Conservation (phyloP, 768 basidiomycete genomes). For the Rhizopogon vesiculosus region DNA sequence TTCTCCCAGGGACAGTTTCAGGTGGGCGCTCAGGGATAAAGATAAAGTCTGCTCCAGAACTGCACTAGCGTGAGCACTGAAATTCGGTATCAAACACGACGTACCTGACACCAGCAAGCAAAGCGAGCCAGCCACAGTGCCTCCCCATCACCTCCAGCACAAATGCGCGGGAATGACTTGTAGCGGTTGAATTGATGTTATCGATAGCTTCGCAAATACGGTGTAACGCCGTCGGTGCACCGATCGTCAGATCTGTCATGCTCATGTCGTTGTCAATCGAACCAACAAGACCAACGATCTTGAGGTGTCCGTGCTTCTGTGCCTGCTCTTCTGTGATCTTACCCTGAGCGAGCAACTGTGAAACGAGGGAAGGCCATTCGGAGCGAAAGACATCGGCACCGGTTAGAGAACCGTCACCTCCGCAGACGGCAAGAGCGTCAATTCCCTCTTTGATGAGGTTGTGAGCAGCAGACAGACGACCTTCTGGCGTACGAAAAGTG, state of each 20-base stretch:
- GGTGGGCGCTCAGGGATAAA: slow-evolving; percentile 97
- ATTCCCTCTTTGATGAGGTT: slow-evolving; percentile 97
- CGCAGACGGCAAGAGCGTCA: slow-evolving; percentile 94
- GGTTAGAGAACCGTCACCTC: slow-evolving; percentile 95
- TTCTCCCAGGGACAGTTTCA: slow-evolving; percentile 37
- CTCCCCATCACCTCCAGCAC: slow-evolving; percentile 99
- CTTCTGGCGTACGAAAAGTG: slow-evolving; percentile 82
- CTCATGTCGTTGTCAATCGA: slow-evolving; percentile 99
- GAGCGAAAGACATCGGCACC: slow-evolving; percentile 91
- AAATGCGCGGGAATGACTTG: slow-evolving; percentile 94
- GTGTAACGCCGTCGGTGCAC: slow-evolving; percentile 91
- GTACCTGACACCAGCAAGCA: slow-evolving; percentile 87
- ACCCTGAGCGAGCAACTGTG: slow-evolving; percentile 63
- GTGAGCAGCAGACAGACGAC: slow-evolving; percentile 80
- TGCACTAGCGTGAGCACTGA: slow-evolving; percentile 23
- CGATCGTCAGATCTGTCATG: slow-evolving; percentile 95
- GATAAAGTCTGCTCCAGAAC: slow-evolving; percentile 92
- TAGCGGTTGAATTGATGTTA: slow-evolving; percentile 95
- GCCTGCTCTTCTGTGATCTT: slow-evolving; percentile 74
- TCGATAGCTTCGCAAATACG: slow-evolving; percentile 98
- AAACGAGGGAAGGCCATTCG: slow-evolving; percentile 90
- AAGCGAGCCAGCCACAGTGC: slow-evolving; percentile 98
- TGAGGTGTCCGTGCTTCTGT: slow-evolving; percentile 73
- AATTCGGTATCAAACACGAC: slow-evolving; percentile 14
- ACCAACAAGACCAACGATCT: slow-evolving; percentile 97